Evolutionary conservation across 140 eudicot genomes (phyloP), one percentile per base, ranked within the genome.

Genomic region (Anethum foeniculum): DNA sequence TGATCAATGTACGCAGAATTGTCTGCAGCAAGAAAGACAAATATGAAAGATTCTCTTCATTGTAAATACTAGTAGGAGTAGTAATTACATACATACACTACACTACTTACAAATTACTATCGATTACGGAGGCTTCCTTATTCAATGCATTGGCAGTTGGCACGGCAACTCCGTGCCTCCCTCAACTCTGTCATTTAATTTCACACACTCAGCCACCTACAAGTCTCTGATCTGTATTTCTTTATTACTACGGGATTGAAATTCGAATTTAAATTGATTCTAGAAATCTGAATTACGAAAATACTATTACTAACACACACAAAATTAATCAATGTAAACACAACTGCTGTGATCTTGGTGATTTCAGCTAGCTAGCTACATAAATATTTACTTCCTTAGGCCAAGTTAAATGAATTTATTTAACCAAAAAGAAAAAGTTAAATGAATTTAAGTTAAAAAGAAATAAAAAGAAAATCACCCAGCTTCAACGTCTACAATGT

Each of bases 151-250:
- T 71, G 82, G 73, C 82, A 83, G 28, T 78, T 71, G 82, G 73
- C 82, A 83, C 85, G 82, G 76, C 82, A 83, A 78, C 79, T 83
- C 85, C 85, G 85, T 83, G 85, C 75, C 76, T 4, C 28, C 67
- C 81, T 5, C 10, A 19, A 36, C 49, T 18, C 28, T 72, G 18
- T 72, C 74, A 28, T 39, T 39, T 72, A 72, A 19, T 72, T 72
- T 23, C 49, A 38, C 48, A 39, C 41, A 7, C 30, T 72, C 16
- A 18, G 10, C 25, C 0, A 64, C 18, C 71, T 64, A 28, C 18
- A 56, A 19, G 21, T 18, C 65, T 56, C 65, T 41, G 9, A 41
- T 41, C 46, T 41, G 46, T 41, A 41, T 41, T 41, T 41, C 46
- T 7, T 41, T 6, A 5, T 41, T 41, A 41, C 46, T 7, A 7